Evolutionary conservation across 2,329 filamentous ascomycete species (phyloP).

Genomic region (Monosporascus sp.): DNA sequence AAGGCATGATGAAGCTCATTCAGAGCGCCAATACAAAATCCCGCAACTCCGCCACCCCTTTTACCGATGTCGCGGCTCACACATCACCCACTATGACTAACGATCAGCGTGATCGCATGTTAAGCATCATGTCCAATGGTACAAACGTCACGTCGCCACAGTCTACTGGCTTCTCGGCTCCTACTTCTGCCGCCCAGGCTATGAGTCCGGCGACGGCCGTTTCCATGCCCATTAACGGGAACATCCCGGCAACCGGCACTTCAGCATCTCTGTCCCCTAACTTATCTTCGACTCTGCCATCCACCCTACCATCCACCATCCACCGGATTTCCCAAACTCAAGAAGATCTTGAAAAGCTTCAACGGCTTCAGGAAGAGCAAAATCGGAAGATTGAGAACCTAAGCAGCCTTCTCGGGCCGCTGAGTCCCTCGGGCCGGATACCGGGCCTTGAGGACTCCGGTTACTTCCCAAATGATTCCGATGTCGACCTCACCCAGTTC

Average conservation of each 20-base stretch:
- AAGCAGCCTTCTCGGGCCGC: slow-evolving; percentile 66
- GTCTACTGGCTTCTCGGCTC: slow-evolving; percentile 18
- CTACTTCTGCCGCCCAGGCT: slow-evolving; percentile 15
- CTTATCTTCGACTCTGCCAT: slow-evolving; percentile 47
- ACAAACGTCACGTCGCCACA: slow-evolving; percentile 15
- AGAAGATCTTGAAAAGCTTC: slow-evolving; percentile 71
- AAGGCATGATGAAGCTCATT: slow-evolving; percentile 61
- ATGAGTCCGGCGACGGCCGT: slow-evolving; percentile 11
- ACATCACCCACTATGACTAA: slow-evolving; percentile 49
- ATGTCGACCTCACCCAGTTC: slow-evolving; percentile 47
- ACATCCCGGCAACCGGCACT: slow-evolving; percentile 11
- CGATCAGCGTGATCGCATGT: slow-evolving; percentile 54
- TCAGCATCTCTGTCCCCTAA: slow-evolving; percentile 43
- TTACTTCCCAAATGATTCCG: slow-evolving; percentile 33
- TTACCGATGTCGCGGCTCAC: slow-evolving; percentile 53
- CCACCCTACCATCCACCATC: slow-evolving; percentile 44
- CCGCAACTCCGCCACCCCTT: slow-evolving; percentile 34
- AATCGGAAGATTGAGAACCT: slow-evolving; percentile 71
- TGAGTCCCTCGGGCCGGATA: slow-evolving; percentile 75
- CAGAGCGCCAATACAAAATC: slow-evolving; percentile 56
- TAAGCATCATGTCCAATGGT: slow-evolving; percentile 52
- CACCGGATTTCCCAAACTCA: slow-evolving; percentile 63
- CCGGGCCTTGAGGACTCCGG: slow-evolving; percentile 56
- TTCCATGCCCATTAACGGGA: slow-evolving; percentile 13
- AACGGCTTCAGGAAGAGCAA: slow-evolving; percentile 74